A percentile compares a stretch with the other conserved stretches of the same genome.
Conservation (phyloP, 1,284 basidiomycete species). For the Pseudomicrostroma phylloplanum region DNA sequence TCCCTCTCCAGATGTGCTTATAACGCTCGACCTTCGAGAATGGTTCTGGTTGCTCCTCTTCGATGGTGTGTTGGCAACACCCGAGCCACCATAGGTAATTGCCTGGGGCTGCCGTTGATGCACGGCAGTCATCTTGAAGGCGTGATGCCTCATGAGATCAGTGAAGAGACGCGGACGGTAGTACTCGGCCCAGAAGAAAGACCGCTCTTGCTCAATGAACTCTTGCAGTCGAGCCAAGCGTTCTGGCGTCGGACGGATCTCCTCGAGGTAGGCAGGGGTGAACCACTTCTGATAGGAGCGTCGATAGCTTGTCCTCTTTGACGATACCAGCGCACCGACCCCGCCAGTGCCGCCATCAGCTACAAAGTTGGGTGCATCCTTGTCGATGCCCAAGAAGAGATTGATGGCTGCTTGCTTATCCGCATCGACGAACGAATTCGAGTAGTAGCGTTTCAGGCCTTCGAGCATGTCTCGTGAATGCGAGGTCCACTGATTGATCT, state of each 20-base stretch:
- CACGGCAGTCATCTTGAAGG: constrained; percentile 50
- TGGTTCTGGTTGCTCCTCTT: neutral
- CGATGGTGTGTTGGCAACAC: neutral
- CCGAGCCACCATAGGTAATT: neutral
- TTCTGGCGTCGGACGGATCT: constrained; percentile 19
- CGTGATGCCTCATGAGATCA: constrained; percentile 46
- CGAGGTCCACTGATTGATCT: constrained; percentile 90
- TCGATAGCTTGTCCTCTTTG: neutral
- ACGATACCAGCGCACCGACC: too few species aligned
- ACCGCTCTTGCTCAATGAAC: constrained; percentile 33
- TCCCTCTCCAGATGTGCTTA: neutral
- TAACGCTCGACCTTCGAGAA: neutral
- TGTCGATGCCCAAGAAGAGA: constrained; percentile 77
- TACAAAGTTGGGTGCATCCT: constrained; percentile 18
- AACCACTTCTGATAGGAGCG: constrained; percentile 34
- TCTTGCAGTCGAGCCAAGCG: constrained; percentile 28
- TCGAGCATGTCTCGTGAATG: constrained; percentile 96
- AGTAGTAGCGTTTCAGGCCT: constrained; percentile 89
- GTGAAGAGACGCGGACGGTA: constrained; percentile 49
- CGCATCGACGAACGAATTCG: constrained; percentile 79
- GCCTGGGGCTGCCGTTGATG: constrained; percentile 22
- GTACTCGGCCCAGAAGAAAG: constrained; percentile 46
- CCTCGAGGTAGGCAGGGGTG: constrained; percentile 27
- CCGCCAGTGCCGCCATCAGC: neutral
- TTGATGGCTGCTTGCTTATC: constrained; percentile 98